Percentiles rank a stretch among this genome's conserved stretches.
These are phyloP conservation scores for Penicillium sp. DNA, from an alignment of 2,329 filamentous ascomycete species.

Conservation along the genomic window DNA sequence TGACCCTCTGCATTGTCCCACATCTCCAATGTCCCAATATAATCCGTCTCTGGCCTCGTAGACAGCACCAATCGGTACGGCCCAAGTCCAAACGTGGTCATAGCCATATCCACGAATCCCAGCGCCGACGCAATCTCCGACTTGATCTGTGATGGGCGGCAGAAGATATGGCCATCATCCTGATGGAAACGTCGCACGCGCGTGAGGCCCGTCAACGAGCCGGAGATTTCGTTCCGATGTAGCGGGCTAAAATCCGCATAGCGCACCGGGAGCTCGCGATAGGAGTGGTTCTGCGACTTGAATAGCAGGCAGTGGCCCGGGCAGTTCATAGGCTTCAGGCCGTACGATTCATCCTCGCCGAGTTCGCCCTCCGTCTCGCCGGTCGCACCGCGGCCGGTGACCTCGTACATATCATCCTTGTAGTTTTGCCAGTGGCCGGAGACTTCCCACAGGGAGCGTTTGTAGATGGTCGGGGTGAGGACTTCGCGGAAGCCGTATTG, in stretches of 20 bases:
- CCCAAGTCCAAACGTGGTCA: constrained; percentile 71
- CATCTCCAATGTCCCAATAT: constrained; percentile 75
- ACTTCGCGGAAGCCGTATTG: constrained; percentile 88
- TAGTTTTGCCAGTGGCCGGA: constrained; percentile 91
- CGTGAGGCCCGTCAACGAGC: constrained; percentile 79
- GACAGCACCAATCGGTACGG: constrained; percentile 79
- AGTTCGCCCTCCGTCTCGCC: constrained; percentile 53
- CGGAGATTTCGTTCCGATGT: constrained; percentile 86
- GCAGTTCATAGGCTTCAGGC: constrained; percentile 92
- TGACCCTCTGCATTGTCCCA: constrained; percentile 73
- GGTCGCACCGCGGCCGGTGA: constrained; percentile 60
- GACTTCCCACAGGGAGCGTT: constrained; percentile 82
- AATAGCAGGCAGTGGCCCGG: constrained; percentile 88
- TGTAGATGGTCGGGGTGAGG: constrained; percentile 89
- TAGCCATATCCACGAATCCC: constrained; percentile 75
- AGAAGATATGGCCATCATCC: constrained; percentile 91
- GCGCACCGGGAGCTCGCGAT: constrained; percentile 80
- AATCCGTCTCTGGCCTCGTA: constrained; percentile 76
- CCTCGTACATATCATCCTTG: constrained; percentile 89
- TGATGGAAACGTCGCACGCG: constrained; percentile 87
- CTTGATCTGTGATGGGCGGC: constrained; percentile 75
- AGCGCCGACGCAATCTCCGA: constrained; percentile 75
- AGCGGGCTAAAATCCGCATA: constrained; percentile 87
- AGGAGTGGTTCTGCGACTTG: constrained; percentile 72
- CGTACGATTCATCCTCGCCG: constrained; percentile 73